phyloP scores from a whole-genome alignment of 139 green algal genomes.

The Picochlorum sp. region DNA sequence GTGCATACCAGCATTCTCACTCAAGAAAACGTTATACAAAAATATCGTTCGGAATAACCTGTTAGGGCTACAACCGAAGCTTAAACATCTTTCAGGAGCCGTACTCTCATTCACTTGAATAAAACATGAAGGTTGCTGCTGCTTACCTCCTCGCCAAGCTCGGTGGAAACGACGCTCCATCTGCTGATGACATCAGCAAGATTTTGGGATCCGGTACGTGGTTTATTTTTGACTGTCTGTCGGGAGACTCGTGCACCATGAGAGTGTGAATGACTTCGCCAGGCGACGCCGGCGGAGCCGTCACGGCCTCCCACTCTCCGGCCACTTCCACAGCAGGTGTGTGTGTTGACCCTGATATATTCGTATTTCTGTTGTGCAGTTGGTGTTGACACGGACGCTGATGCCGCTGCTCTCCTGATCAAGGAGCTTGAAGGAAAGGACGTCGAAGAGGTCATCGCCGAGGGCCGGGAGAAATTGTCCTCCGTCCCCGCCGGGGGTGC shows the following conservation, averaged over 20 bases:
- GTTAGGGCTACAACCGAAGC: conserved; percentile 6
- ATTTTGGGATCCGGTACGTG: conserved; percentile 54
- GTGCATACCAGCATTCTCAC: too few species aligned
- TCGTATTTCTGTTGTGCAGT: conserved; percentile 24
- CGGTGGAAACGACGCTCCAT: conserved; percentile 52
- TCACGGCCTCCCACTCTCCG: neutral
- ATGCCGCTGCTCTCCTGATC: conserved; percentile 47
- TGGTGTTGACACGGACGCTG: conserved; percentile 53
- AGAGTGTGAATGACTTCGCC: neutral
- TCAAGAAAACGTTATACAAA: too few species aligned
- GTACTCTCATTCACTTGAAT: neutral
- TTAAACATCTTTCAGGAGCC: conserved; percentile 21
- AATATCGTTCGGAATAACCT: conserved; percentile 3
- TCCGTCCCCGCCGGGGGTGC: conserved; percentile 57
- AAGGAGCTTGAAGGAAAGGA: conserved; percentile 69
- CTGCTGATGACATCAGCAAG: conserved; percentile 52
- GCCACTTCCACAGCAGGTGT: too few species aligned
- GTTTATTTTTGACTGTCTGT: too few species aligned
- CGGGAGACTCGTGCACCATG: too few species aligned
- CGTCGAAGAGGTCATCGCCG: conserved; percentile 48
- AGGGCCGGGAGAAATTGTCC: conserved; percentile 56
- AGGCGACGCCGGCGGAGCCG: neutral
- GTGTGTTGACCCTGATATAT: neutral
- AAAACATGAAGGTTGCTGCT: conserved; percentile 36
- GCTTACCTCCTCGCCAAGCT: conserved; percentile 50